phyloP scores from a whole-genome alignment of 768 basidiomycete genomes.

The Kwoniella sp. region DNA sequence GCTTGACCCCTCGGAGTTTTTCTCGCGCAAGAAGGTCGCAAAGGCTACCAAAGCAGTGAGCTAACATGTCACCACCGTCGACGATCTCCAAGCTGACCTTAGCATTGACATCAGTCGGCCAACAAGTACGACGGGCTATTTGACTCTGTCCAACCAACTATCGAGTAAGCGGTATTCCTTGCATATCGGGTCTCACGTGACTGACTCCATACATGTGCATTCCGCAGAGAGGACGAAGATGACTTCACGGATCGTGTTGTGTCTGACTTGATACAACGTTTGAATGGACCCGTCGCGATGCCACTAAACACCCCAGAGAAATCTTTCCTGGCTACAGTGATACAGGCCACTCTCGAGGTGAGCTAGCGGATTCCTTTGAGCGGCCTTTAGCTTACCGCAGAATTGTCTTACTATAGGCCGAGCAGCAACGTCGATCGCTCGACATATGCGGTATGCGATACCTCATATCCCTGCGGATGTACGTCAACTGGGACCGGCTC shows the following conservation, averaged over 20 bases:
- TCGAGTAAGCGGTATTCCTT: constrained; percentile 12
- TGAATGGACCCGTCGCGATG: constrained; percentile 68
- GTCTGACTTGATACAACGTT: constrained; percentile 63
- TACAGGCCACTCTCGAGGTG: constrained; percentile 85
- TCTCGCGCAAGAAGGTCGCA: constrained; percentile 11
- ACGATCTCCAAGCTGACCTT: not conserved
- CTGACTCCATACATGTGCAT: not conserved
- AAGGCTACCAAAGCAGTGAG: constrained; percentile 57
- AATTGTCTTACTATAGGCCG: constrained; percentile 63
- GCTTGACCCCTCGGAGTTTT: constrained; percentile 42
- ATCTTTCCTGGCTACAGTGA: constrained; percentile 76
- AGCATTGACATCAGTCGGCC: not conserved
- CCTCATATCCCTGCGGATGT: constrained; percentile 86
- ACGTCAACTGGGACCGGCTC: constrained; percentile 78
- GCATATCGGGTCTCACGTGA: not conserved
- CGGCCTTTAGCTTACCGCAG: not conserved
- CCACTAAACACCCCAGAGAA: constrained; percentile 78
- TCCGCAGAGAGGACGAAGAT: constrained; percentile 30
- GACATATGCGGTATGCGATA: constrained; percentile 92
- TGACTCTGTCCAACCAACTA: constrained; percentile 23
- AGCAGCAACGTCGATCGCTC: constrained; percentile 84
- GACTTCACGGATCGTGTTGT: constrained; percentile 30
- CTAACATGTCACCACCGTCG: too few species aligned
- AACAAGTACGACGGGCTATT: constrained; percentile 45
- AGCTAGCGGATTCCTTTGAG: constrained; percentile 24